Base-by-base conservation (phyloP, 2,329 filamentous ascomycete genomes). In the Penicillium sp. region DNA sequence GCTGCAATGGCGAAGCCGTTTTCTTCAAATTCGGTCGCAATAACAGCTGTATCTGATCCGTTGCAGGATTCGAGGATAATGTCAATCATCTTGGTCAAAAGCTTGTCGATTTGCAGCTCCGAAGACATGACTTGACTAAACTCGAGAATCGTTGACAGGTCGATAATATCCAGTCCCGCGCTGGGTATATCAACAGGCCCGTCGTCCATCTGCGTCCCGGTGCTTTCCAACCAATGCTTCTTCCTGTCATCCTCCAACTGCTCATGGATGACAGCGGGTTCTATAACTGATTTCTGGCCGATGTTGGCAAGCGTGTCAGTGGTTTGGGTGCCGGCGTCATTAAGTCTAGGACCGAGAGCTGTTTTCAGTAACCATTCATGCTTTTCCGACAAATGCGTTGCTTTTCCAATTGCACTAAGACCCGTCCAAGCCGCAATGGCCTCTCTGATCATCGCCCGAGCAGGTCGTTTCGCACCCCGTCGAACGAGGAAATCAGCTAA, bases 121-220 rank as follows among this genome's bases (percentile, higher is more conserved):
- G 83, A 86, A 6, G 84, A 86, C 62, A 87, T 79, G 5, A 87
- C 77, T 66, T 86, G 84, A 54, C 81, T 85, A 24, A 83, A 85
- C 62, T 86, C 83, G 4, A 87, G 74, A 47, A 87, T 87, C 43
- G 81, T 83, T 2, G 81, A 81, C 16, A 87, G 66, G 66, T 87
- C 84, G 55, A 87, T 81, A 65, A 87, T 85, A 64, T 87, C 84
- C 56, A 75, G 62, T 6, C 73, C 73, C 45, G 74, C 71, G 24
- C 72, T 68, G 46, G 73, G 74, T 45, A 76, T 74, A 59, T 76
- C 74, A 52, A 76, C 61, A 8, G 70, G 70, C 23, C 69, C 71
- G 43, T 74, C 69, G 16, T 71, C 73, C 1, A 70, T 57, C 20
- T 69, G 68, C 45, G 71, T 66, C 5, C 70, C 71, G 48, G 72